Percentiles rank a stretch among this genome's conserved stretches.
phyloP scores from a whole-genome alignment of 2,329 filamentous ascomycete genomes.

The Tolypocladium ophioglossoides region DNA sequence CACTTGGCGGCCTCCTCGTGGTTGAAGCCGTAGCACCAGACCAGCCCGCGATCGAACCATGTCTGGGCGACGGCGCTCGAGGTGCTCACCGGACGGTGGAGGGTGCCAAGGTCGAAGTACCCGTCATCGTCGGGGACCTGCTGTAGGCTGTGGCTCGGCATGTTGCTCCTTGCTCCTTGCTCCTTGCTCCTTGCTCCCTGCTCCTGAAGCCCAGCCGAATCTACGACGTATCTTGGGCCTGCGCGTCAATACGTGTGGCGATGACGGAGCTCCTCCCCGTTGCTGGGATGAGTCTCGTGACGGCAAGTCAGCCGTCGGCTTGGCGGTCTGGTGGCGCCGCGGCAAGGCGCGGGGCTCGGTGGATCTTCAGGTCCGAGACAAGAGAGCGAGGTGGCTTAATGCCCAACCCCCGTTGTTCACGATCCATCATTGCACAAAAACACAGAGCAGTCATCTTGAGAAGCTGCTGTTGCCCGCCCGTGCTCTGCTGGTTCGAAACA shows the following conservation, averaged over 20 bases:
- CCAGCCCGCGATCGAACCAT: slow-evolving; percentile 65
- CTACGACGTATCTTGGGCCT: neutral
- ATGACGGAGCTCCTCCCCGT: neutral
- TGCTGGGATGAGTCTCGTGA: neutral
- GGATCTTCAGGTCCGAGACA: neutral
- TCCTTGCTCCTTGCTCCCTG: too few relatives aligned
- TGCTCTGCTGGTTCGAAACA: neutral
- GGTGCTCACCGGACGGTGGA: slow-evolving; percentile 44
- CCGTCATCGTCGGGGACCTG: slow-evolving; percentile 1
- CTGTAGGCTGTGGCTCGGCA: neutral
- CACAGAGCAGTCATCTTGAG: neutral
- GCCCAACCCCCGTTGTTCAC: neutral
- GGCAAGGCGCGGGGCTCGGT: neutral
- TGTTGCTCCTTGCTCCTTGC: neutral
- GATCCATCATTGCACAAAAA: neutral
- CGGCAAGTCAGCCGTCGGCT: neutral
- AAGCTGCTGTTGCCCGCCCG: neutral
- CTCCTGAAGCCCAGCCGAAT: neutral
- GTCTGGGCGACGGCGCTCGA: slow-evolving; percentile 38
- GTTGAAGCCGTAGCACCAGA: slow-evolving; percentile 69
- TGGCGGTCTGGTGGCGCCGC: neutral
- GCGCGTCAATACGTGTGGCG: neutral
- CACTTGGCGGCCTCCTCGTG: slow-evolving; percentile 59
- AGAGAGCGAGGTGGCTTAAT: neutral
- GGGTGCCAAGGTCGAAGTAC: slow-evolving; percentile 53